phyloP scores from a whole-genome alignment of 2,329 filamentous ascomycete genomes.

The Leptographium procerum region DNA sequence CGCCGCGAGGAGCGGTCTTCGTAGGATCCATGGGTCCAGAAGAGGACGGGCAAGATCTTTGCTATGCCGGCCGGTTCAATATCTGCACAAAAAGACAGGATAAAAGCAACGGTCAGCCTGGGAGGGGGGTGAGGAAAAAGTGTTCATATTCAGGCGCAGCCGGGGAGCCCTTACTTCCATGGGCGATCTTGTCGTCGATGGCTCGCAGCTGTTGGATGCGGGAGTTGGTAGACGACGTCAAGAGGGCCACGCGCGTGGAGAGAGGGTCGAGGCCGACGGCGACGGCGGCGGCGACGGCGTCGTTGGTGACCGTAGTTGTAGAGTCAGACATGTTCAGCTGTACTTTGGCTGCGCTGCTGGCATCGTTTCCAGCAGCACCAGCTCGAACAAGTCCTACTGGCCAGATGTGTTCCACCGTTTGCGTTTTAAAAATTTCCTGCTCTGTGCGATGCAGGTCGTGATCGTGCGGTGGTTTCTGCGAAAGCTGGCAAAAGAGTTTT shows the following conservation, averaged over 20 bases:
- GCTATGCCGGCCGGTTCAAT: slow-evolving; percentile 37
- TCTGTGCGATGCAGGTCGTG: neutral
- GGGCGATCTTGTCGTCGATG: slow-evolving; percentile 45
- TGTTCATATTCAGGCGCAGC: neutral
- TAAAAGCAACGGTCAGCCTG: neutral
- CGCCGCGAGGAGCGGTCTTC: slow-evolving; percentile 72
- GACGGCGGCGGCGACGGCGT: slow-evolving; percentile 7
- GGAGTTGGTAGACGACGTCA: slow-evolving; percentile 49
- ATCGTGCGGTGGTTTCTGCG: neutral
- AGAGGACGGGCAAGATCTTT: slow-evolving; percentile 58
- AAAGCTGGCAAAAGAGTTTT: neutral
- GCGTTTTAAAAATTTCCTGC: neutral
- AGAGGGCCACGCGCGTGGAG: slow-evolving; percentile 29
- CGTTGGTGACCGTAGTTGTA: slow-evolving; percentile 27
- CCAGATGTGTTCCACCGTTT: neutral
- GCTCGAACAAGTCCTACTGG: neutral
- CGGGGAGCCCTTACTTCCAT: slow-evolving; percentile 33
- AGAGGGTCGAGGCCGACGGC: slow-evolving; percentile 8
- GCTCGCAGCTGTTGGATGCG: slow-evolving; percentile 43
- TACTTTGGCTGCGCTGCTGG: slow-evolving; percentile 3
- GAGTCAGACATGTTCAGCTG: slow-evolving; percentile 32
- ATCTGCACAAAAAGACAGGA: slow-evolving; percentile 19
- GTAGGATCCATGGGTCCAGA: slow-evolving; percentile 81
- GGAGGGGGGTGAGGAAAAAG: neutral
- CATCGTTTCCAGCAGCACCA: slow-evolving; percentile 7